Evolutionary conservation across 2,329 filamentous ascomycete species (phyloP).

Genomic region (Phoma herbarum): DNA sequence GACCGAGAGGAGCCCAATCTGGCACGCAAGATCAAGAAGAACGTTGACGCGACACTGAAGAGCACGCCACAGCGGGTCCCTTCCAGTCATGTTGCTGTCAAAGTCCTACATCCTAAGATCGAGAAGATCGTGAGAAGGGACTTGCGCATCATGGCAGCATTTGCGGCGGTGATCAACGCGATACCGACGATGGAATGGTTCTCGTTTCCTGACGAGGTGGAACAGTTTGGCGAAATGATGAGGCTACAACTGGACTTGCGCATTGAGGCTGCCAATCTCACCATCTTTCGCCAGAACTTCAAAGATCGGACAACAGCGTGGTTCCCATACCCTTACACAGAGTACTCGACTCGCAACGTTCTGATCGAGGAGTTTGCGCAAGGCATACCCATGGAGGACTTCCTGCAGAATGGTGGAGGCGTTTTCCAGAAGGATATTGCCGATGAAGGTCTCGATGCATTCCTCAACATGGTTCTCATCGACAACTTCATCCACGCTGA

Average conservation of each 20-base stretch:
- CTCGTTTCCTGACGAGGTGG: slow-evolving; percentile 91
- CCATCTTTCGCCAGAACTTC: slow-evolving; percentile 89
- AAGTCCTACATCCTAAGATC: slow-evolving; percentile 91
- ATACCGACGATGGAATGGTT: slow-evolving; percentile 98
- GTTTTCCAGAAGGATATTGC: slow-evolving; percentile 94
- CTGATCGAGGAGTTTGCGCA: slow-evolving; percentile 95
- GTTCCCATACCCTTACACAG: slow-evolving; percentile 93
- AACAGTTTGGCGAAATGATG: slow-evolving; percentile 99
- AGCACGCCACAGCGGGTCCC: slow-evolving; percentile 85
- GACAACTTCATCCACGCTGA: slow-evolving; percentile 99
- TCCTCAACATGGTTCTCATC: slow-evolving; percentile 93
- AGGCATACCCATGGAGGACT: slow-evolving; percentile 88
- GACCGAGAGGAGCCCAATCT: slow-evolving; percentile 64
- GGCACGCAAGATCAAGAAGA: slow-evolving; percentile 75
- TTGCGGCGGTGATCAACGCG: slow-evolving; percentile 81
- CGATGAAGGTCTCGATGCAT: slow-evolving; percentile 92
- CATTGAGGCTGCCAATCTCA: slow-evolving; percentile 91
- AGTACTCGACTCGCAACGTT: slow-evolving; percentile 91
- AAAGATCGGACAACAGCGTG: slow-evolving; percentile 88
- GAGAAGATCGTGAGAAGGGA: slow-evolving; percentile 91
- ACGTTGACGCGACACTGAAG: slow-evolving; percentile 87
- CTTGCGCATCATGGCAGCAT: slow-evolving; percentile 91
- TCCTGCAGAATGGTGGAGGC: slow-evolving; percentile 89
- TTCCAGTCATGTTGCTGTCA: slow-evolving; percentile 92
- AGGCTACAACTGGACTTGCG: slow-evolving; percentile 92